Percentiles rank a stretch among this genome's conserved stretches.
Evolutionary conservation across 805 yeast genomes (phyloP).

Genomic region (Pichia sporocuriosa): DNA sequence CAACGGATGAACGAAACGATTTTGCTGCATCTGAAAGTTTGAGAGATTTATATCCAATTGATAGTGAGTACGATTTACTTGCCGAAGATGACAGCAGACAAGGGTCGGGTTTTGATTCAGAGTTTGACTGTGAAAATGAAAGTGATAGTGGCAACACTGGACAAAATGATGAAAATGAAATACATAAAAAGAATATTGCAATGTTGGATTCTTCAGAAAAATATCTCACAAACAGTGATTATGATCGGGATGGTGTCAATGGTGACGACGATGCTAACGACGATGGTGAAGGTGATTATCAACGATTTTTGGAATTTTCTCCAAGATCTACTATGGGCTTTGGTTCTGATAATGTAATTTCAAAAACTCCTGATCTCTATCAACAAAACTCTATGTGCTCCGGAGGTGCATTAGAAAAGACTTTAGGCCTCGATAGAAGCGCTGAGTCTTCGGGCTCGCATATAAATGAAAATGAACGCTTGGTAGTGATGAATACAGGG

Average conservation of each 20-base stretch:
- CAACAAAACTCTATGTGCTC: slow-evolving; percentile 3
- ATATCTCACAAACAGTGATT: no score
- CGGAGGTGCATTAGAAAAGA: neutral
- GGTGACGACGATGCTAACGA: slow-evolving; percentile 5
- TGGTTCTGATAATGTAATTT: slow-evolving; percentile 1
- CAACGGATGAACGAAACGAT: neutral
- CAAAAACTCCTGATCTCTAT: slow-evolving; percentile 8
- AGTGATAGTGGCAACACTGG: no score
- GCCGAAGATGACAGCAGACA: slow-evolving; percentile 1
- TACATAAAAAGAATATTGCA: no score
- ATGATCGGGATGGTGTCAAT: slow-evolving; percentile 8
- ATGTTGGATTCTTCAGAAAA: no score
- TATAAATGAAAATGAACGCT: slow-evolving; percentile 1
- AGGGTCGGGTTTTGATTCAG: no score
- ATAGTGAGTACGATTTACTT: slow-evolving; percentile 5
- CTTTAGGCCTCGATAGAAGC: neutral
- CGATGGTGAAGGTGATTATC: slow-evolving; percentile 8
- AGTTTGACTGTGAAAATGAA: no score
- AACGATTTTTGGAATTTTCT: slow-evolving; percentile 9
- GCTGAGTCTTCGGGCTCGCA: slow-evolving; percentile 7
- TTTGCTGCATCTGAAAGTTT: neutral
- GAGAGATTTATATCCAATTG: slow-evolving; percentile 12
- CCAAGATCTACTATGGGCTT: slow-evolving; percentile 7
- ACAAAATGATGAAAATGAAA: no score
- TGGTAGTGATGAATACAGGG: slow-evolving; percentile 4